A percentile compares a stretch with the other conserved stretches of the same genome.
phyloP scores from a whole-genome alignment of 345 rosid species.

The Abelmoschus esculentus region DNA sequence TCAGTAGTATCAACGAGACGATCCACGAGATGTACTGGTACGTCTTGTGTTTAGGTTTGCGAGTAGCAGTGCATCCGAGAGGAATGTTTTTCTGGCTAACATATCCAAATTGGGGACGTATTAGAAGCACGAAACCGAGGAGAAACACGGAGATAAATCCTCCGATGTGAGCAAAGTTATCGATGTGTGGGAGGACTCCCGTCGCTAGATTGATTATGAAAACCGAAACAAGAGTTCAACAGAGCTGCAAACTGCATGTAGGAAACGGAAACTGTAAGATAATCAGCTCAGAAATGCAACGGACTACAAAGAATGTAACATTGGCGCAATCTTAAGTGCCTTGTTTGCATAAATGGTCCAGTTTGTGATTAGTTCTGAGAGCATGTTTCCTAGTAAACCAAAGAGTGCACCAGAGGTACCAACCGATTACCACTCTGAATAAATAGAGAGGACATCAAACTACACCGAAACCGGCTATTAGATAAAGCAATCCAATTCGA shows the following conservation, averaged over 20 bases:
- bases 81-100: conserved; percentile 45
- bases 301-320: not conserved
- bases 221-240: conserved; percentile 71
- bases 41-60: conserved; percentile 60
- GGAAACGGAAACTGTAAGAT: conserved; percentile 21
- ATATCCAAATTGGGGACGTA: conserved; percentile 90
- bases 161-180: conserved; percentile 96
- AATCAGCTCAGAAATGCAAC: conserved; percentile 2
- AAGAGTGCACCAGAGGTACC: conserved; percentile 99
- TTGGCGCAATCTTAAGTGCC: conserved; percentile 28
- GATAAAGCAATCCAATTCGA: conserved; percentile 72
- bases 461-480: conserved; percentile 90
- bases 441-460: conserved; percentile 81
- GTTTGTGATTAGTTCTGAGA: conserved; percentile 85
- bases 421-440: conserved; percentile 69
- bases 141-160: conserved; percentile 86
- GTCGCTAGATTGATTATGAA: conserved; percentile 59
- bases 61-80: conserved; percentile 29
- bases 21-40: conserved; percentile 71
- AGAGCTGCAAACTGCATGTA: conserved; percentile 70
- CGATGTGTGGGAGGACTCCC: conserved; percentile 90
- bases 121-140: conserved; percentile 82
- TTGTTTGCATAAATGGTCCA: conserved; percentile 92
- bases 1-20: conserved; percentile 39
- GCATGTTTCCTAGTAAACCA: conserved; percentile 93